phyloP scores from a whole-genome alignment of 441 rosid genomes.

The Brassica hybrid region DNA sequence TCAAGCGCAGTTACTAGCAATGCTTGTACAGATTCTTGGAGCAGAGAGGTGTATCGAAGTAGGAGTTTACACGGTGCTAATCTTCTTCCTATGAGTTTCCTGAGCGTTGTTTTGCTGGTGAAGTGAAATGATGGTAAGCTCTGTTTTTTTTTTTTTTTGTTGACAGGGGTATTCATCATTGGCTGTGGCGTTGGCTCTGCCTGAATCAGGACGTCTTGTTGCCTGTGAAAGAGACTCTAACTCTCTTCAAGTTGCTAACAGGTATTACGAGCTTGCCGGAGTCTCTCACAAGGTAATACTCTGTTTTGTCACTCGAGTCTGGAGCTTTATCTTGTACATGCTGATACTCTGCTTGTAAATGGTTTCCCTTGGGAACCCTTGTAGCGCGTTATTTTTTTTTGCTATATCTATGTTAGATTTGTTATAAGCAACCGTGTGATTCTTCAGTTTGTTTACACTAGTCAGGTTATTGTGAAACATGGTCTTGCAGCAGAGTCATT shows the following conservation, averaged over 20 bases:
- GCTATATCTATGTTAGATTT: not conserved
- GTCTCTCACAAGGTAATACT: conserved; percentile 71
- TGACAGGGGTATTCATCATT: conserved; percentile 87
- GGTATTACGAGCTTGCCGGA: conserved; percentile 79
- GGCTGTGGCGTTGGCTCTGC: conserved; percentile 82
- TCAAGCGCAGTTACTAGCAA: conserved; percentile 89
- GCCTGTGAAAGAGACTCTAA: conserved; percentile 87
- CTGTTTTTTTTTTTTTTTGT: too few relatives aligned
- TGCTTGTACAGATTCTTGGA: conserved; percentile 87
- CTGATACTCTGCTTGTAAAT: not conserved
- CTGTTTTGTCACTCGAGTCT: not conserved
- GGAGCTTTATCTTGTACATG: not conserved
- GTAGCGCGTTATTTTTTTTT: not conserved
- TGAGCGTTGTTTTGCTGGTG: not conserved
- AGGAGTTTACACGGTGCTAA: conserved; percentile 83
- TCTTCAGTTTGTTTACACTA: conserved; percentile 28
- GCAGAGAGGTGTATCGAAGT: conserved; percentile 90
- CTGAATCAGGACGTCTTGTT: conserved; percentile 79
- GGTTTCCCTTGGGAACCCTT: not conserved
- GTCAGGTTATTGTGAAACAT: conserved; percentile 72
- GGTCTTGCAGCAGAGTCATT: conserved; percentile 76
- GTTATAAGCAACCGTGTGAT: conserved; percentile 22
- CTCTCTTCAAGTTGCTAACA: conserved; percentile 75
- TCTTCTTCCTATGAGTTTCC: not conserved
- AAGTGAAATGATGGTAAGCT: not conserved